Conservation (phyloP, 805 yeast species). For the Kluyveromyces aestuarii region DNA sequence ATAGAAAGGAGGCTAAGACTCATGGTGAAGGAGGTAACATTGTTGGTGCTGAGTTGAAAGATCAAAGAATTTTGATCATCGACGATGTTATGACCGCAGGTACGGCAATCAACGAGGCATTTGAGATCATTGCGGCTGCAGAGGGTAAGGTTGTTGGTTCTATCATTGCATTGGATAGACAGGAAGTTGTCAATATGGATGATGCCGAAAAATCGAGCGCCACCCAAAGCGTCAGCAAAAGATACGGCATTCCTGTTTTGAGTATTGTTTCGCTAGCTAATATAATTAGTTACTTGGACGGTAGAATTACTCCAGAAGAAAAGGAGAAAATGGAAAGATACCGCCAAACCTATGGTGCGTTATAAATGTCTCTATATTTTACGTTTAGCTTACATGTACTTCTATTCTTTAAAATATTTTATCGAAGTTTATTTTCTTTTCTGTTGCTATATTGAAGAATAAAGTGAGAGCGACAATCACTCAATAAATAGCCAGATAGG, state of each 20-base stretch:
- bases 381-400: background rate
- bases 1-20: conserved; percentile 93
- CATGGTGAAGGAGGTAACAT: conserved; percentile 97
- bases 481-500: no score
- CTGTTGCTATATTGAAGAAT: background rate
- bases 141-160: conserved; percentile 74
- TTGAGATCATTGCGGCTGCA: conserved; percentile 59
- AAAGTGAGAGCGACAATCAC: no score
- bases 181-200: conserved; percentile 70
- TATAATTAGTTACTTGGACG: conserved; percentile 54
- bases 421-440: background rate
- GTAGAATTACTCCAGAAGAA: conserved; percentile 49
- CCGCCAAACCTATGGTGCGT: conserved; percentile 32
- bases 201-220: conserved; percentile 47
- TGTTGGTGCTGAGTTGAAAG: conserved; percentile 73
- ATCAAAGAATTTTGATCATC: conserved; percentile 70
- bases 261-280: conserved; percentile 72
- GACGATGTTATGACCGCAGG: conserved; percentile 99
- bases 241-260: conserved; percentile 72
- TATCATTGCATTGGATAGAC: conserved; percentile 89
- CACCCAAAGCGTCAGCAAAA: conserved; percentile 65
- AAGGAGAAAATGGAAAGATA: conserved; percentile 50
- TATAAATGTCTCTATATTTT: background rate
- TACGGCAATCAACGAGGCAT: conserved; percentile 94
- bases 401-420: background rate